Evolutionary conservation across 228 moss, liverwort and hornwort species (phyloP), one percentile per base, ranked within the genome.

Genomic region (Sphagnum magellanicum): DNA sequence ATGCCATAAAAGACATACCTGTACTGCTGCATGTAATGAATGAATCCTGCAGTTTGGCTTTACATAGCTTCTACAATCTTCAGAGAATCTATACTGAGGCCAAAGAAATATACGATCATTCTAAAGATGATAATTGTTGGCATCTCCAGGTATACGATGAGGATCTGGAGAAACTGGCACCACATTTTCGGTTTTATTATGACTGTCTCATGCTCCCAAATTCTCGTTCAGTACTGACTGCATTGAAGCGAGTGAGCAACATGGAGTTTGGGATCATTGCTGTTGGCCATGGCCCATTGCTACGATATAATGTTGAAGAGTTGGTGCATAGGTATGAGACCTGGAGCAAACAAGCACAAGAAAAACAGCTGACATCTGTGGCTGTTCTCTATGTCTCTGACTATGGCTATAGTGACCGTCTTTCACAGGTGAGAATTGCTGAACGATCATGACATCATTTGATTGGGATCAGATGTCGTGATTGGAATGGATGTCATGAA

Each of bases 171-270:
- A 68, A 73, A 61, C 63, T 97, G 8, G 96, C 91, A 73, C 80
- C 93, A 6, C 96, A 97, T 76, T 83, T 77, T 63, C 86, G 96
- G 53, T 97, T 97, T 51, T 97, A 97, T 68, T 97, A 97, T 46
- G 96, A 97, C 74, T 97, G 96, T 70, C 86, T 97, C 57, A 97
- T 97, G 96, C 81, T 89, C 14, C 96, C 96, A 2, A 97, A 97
- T 65, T 76, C 96, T 7, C 87, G 93, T 60, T 97, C 96, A 10
- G 96, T 92, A 12, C 9, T 97, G 12, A 60, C 83, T 52, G 96
- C 96, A 7, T 69, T 97, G 50, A 97, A 97, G 72, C 81, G 89
- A n/a, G 47, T 97, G 3, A 77, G 74, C 32, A 84, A 71, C 5
- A 81, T 91, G 87, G 81, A 93, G 52, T 87, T 93, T 73, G 86